phyloP scores from a whole-genome alignment of 176 grass and related monocot species.

The Ensete glaucum region DNA sequence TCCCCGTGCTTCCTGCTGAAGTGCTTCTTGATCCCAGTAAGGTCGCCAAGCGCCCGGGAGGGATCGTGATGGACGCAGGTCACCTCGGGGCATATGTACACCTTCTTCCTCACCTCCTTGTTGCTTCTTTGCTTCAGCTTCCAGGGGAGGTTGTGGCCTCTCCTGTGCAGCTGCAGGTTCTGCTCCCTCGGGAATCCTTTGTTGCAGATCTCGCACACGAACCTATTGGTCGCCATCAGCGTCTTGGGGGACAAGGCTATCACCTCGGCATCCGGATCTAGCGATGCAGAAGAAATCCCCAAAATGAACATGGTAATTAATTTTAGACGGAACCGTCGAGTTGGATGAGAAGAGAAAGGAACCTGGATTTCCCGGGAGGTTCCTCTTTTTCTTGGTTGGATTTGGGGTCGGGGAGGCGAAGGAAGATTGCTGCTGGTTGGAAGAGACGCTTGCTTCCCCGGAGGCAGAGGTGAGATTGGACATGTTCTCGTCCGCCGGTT shows the following conservation, averaged over 20 bases:
- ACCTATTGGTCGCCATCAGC: constrained; percentile 96
- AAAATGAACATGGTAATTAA: too few relatives aligned
- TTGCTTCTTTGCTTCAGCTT: constrained; percentile 94
- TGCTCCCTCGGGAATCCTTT: constrained; percentile 97
- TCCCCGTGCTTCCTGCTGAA: constrained; percentile 98
- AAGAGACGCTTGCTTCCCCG: constrained; percentile 69
- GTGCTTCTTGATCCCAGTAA: constrained; percentile 99
- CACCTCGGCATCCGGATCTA: constrained; percentile 93
- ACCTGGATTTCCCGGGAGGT: constrained; percentile 95
- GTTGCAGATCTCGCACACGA: constrained; percentile 86
- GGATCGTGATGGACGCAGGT: constrained; percentile 86
- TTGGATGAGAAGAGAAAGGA: background rate
- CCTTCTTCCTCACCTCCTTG: constrained; percentile 89
- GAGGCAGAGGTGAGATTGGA: constrained; percentile 95
- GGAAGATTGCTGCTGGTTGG: constrained; percentile 42
- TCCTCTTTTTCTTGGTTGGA: constrained; percentile 84
- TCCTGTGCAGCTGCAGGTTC: constrained; percentile 93
- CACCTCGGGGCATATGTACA: constrained; percentile 82
- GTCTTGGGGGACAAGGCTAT: constrained; percentile 69
- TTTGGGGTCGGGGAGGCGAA: constrained; percentile 37
- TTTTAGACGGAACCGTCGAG: too few relatives aligned
- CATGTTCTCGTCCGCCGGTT: constrained; percentile 81
- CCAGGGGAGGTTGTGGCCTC: constrained; percentile 96
- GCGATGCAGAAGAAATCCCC: too few relatives aligned
- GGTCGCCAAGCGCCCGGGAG: constrained; percentile 68